A percentile compares a stretch with the other conserved stretches of the same genome.
phyloP scores from a whole-genome alignment of 352 stramenopile genomes.

The Phytophthora sp. region DNA sequence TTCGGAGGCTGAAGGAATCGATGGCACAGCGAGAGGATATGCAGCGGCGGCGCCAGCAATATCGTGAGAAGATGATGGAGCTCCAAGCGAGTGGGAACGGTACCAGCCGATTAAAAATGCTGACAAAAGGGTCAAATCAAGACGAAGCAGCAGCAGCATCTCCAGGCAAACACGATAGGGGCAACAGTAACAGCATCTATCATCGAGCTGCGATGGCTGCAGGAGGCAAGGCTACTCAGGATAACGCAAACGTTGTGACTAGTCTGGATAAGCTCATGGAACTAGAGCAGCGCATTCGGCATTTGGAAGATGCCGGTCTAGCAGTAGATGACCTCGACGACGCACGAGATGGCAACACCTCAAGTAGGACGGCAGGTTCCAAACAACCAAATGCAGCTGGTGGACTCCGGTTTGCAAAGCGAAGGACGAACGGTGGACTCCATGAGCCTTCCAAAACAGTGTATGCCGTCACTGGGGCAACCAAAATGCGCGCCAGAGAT shows the following conservation, averaged over 20 bases:
- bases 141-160: conserved; percentile 38
- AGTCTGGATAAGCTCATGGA: conserved; percentile 91
- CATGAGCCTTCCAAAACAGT: conserved; percentile 61
- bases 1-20: conserved; percentile 78
- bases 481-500: conserved; percentile 45
- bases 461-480: conserved; percentile 55
- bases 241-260: conserved; percentile 63
- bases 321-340: conserved; percentile 50
- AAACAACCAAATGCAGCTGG: conserved; percentile 22
- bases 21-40: conserved; percentile 69
- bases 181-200: conserved; percentile 41
- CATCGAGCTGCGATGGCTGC: conserved; percentile 33
- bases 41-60: conserved; percentile 64
- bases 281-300: conserved; percentile 87
- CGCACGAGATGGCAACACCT: conserved; percentile 19
- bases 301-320: conserved; percentile 76
- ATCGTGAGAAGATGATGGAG: conserved; percentile 64
- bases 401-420: conserved; percentile 63
- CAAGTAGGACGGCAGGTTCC: conserved; percentile 25
- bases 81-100: conserved; percentile 38
- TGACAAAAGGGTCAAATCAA: conserved; percentile 49
- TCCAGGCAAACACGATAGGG: conserved; percentile 15
- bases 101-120: conserved; percentile 28
- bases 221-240: conserved; percentile 16
- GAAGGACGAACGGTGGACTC: conserved; percentile 36